A percentile compares a stretch with the other conserved stretches of the same genome.
These are phyloP conservation scores for Chernovozyma aurita DNA, from an alignment of 1,139 yeast genomes.

Conservation along the genomic window DNA sequence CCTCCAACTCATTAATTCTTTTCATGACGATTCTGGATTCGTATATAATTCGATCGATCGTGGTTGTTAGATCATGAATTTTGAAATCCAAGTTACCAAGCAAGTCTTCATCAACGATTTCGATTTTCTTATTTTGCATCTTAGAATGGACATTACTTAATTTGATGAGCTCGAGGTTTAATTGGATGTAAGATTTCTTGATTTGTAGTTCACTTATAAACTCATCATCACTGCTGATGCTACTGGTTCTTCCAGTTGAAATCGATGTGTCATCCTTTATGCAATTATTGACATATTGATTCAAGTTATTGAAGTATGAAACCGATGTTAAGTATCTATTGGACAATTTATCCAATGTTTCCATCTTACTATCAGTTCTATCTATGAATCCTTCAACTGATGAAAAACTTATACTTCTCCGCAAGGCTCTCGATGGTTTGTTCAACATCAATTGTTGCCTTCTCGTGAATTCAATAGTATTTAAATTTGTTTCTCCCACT, in stretches of 20 bases:
- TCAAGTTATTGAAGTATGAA: conserved; percentile 12
- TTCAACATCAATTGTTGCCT: not conserved
- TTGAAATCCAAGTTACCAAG: conserved; percentile 39
- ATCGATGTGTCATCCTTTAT: not conserved
- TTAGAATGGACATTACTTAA: conserved; percentile 26
- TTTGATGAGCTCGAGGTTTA: conserved; percentile 30
- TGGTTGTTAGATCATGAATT: conserved; percentile 59
- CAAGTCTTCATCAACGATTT: conserved; percentile 30
- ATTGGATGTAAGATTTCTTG: conserved; percentile 21
- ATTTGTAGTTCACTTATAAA: conserved; percentile 9
- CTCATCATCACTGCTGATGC: too few relatives aligned
- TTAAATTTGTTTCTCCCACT: conserved; percentile 25
- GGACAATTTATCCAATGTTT: conserved; percentile 24
- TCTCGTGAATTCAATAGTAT: conserved; percentile 21
- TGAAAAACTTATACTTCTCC: conserved; percentile 41
- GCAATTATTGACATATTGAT: not conserved
- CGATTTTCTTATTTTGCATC: conserved; percentile 26
- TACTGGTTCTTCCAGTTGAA: too few relatives aligned
- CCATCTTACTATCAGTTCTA: conserved; percentile 6
- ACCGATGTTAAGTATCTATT: conserved; percentile 20
- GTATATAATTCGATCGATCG: conserved; percentile 73
- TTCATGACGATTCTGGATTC: conserved; percentile 71
- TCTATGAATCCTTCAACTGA: conserved; percentile 32
- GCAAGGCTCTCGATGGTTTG: not conserved
- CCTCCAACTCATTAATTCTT: conserved; percentile 79